Evolutionary conservation across 768 basidiomycete species (phyloP).

Genomic region (Lyophyllum shimeji): DNA sequence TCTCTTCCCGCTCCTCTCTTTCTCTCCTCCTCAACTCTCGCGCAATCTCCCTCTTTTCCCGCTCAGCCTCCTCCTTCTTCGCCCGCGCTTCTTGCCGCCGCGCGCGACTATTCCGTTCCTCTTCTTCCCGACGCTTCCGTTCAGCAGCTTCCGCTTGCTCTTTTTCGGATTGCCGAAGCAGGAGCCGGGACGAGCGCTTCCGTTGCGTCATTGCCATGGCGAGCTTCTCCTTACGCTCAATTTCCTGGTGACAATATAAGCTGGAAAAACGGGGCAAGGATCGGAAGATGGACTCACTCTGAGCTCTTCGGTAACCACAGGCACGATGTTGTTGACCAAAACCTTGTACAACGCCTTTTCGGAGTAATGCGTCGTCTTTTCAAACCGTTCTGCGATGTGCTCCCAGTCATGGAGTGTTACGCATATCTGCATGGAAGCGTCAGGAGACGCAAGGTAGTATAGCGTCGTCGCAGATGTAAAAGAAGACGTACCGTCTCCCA

Average conservation of each 20-base stretch:
- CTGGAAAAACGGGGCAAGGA: slow-evolving; percentile 3
- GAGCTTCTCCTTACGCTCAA: slow-evolving; percentile 56
- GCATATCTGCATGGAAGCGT: slow-evolving; percentile 57
- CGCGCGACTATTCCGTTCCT: slow-evolving; percentile 65
- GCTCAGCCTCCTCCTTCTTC: slow-evolving; percentile 56
- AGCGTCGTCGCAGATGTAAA: too few species aligned
- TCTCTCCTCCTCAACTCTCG: slow-evolving; percentile 54
- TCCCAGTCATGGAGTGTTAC: slow-evolving; percentile 87
- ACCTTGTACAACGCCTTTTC: slow-evolving; percentile 79
- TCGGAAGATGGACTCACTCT: slow-evolving; percentile 40
- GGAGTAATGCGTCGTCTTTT: slow-evolving; percentile 71
- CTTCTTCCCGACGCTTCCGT: slow-evolving; percentile 62
- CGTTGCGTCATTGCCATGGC: slow-evolving; percentile 81
- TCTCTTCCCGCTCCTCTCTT: slow-evolving; percentile 42
- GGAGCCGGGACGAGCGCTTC: slow-evolving; percentile 90
- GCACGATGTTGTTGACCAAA: slow-evolving; percentile 65
- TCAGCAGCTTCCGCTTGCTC: slow-evolving; percentile 67
- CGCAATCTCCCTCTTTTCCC: slow-evolving; percentile 54
- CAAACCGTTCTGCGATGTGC: slow-evolving; percentile 70
- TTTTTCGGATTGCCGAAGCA: slow-evolving; percentile 75
- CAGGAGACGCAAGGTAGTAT: neutral
- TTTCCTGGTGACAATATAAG: slow-evolving; percentile 43
- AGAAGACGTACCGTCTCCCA: slow-evolving; percentile 79
- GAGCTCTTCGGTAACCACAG: slow-evolving; percentile 65
- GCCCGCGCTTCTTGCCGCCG: slow-evolving; percentile 55